Percentiles rank a stretch among this genome's conserved stretches.
These are phyloP conservation scores for Gautieria morchelliformis DNA, from an alignment of 768 basidiomycete genomes.

Conservation along the genomic window DNA sequence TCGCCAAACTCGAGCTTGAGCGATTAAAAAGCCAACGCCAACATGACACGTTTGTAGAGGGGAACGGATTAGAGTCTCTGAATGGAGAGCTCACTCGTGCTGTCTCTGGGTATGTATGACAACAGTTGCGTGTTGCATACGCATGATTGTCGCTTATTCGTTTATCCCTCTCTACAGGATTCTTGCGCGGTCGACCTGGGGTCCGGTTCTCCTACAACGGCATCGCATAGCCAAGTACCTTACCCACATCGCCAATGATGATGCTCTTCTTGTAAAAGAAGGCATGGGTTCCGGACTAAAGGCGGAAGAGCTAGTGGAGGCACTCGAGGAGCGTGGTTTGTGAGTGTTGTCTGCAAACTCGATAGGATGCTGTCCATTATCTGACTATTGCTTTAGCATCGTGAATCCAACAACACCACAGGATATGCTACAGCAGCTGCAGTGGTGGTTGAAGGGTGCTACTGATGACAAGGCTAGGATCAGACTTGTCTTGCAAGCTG, in stretches of 20 bases:
- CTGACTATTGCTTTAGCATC: background rate
- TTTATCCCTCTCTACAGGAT: slow-evolving; percentile 22
- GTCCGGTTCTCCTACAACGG: slow-evolving; percentile 23
- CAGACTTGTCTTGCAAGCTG: slow-evolving; percentile 1
- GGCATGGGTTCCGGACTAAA: slow-evolving; percentile 35
- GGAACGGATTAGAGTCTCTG: slow-evolving; percentile 21
- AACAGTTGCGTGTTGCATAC: background rate
- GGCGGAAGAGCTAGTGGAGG: slow-evolving; percentile 47
- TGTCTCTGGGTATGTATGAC: slow-evolving; percentile 43
- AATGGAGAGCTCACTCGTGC: slow-evolving; percentile 28
- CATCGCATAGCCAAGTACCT: slow-evolving; percentile 31
- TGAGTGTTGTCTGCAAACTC: slow-evolving; percentile 26
- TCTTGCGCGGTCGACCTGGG: slow-evolving; percentile 30
- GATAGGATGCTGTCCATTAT: background rate
- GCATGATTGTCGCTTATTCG: background rate
- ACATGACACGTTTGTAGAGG: background rate
- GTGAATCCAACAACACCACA: slow-evolving; percentile 22
- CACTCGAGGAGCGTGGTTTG: slow-evolving; percentile 72
- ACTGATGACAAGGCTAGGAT: background rate
- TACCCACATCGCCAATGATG: slow-evolving; percentile 43
- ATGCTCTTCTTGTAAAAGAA: slow-evolving; percentile 48
- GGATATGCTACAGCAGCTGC: slow-evolving; percentile 39
- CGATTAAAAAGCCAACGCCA: slow-evolving; percentile 8
- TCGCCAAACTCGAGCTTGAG: slow-evolving; percentile 14
- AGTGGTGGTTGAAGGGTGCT: slow-evolving; percentile 54